Evolutionary conservation across 768 basidiomycete species (phyloP).

Genomic region (Suillus paluster): DNA sequence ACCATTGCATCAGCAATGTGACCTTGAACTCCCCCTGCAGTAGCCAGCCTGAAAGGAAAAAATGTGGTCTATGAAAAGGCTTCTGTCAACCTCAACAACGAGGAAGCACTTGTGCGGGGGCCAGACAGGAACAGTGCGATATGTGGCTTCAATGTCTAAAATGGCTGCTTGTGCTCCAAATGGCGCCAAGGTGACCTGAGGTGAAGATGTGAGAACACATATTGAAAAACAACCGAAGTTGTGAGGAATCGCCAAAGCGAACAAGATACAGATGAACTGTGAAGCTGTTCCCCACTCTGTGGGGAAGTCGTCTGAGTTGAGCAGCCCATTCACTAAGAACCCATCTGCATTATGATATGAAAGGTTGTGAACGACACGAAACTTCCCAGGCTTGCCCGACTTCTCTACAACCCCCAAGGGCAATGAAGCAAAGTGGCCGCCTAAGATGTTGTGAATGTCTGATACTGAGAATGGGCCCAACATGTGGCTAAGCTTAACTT

Average conservation of each 20-base stretch:
- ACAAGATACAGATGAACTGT: no score
- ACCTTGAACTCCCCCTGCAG: constrained; percentile 23
- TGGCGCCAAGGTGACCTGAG: no score
- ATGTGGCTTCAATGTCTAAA: no score
- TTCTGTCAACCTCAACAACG: constrained; percentile 10
- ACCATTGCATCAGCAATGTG: constrained; percentile 17
- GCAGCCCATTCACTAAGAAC: constrained; percentile 15
- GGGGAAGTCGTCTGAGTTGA: background rate
- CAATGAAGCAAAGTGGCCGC: background rate
- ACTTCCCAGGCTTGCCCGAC: constrained; percentile 9
- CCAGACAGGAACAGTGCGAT: no score
- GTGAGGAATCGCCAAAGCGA: no score
- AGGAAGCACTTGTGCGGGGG: background rate
- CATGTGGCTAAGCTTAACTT: no score
- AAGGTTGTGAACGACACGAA: no score
- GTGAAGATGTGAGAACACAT: no score
- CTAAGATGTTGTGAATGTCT: background rate
- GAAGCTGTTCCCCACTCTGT: background rate
- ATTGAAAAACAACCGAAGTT: no score
- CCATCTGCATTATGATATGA: constrained; percentile 2
- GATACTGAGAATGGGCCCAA: no score
- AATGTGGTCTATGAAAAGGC: constrained; percentile 23
- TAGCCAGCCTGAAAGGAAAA: constrained; percentile 22
- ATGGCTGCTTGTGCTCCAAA: no score
- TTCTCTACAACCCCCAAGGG: background rate